Evolutionary conservation across 1,284 basidiomycete genomes (phyloP), one percentile per base, ranked within the genome.

Genomic region (Salmacisia buchloeana): DNA sequence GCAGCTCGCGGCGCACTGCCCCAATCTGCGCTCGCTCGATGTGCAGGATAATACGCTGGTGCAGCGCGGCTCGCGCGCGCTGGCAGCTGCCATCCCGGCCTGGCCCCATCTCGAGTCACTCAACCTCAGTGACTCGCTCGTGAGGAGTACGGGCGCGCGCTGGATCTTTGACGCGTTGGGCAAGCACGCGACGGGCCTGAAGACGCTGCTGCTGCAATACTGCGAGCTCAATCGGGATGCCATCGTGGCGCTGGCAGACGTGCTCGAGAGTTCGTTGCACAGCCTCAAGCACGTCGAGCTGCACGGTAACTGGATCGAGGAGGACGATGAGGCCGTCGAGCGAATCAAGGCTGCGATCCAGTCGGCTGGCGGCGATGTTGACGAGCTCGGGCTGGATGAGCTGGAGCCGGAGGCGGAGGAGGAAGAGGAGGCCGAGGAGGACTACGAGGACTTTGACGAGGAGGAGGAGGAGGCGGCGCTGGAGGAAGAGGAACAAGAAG

Each of bases 1-100:
- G 29, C 78, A 82, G 34, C 94, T 93, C 2, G 82, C 98, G 46
- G 80, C 87, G 15, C 83, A 87, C 62, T 91, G 89, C 79, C 81
- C 83, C 1, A 82, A 83, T 56, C 83, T 98, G 63, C 84, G 88
- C 77, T 83, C 88, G 66, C 85, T 98, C 73, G 94, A 98, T 83
- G 82, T 98, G 60, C 92, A 97, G 81, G 94, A 98, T 81, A 98
- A 98, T 82, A 94, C 93, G 0, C 91, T 93, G 71, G 91, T 90
- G 27, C 80, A 83, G 46, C 85, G 86, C 52, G 92, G 88, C 27
- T 85, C 87, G 27, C 80, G 86, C 61, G 89, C 89, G 9, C 88
- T 96, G 83, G 87, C 90, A 4, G 83, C 84, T 35, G 85, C 88
- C 1, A 82, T 97, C 41, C 67, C 71, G 39, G 70, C 69, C 15